phyloP scores from a whole-genome alignment of 495 filamentous ascomycete species.

The Copromyces sp. region DNA sequence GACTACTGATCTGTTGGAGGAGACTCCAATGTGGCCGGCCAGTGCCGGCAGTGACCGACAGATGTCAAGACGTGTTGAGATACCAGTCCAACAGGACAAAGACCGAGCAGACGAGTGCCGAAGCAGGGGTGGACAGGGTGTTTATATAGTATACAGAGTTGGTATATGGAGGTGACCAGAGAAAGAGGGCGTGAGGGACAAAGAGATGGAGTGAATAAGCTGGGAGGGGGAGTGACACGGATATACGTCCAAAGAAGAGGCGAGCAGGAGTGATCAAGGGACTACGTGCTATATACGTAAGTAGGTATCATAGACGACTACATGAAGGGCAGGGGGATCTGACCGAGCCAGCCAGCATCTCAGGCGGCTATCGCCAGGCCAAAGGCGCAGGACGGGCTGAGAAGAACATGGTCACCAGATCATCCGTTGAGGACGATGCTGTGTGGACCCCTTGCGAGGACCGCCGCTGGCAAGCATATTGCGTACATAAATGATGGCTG shows the following conservation, averaged over 20 bases:
- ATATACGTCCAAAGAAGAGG: not conserved
- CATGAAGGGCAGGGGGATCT: not conserved
- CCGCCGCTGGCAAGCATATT: not conserved
- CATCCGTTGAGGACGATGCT: conserved; percentile 20
- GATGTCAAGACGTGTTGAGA: not conserved
- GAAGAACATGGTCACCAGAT: conserved; percentile 25
- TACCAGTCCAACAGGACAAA: not conserved
- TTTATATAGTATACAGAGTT: conserved; percentile 1
- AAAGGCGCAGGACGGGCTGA: conserved; percentile 23
- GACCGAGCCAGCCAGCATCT: not conserved
- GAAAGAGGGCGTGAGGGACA: not conserved
- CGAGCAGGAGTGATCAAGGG: not conserved
- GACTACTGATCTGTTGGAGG: not conserved
- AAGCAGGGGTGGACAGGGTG: conserved; percentile 3
- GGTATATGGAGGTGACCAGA: not conserved
- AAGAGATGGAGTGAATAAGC: conserved; percentile 7
- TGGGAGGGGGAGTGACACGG: not conserved
- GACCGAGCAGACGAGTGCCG: conserved; percentile 1
- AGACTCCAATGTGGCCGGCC: not conserved
- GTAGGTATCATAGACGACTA: not conserved
- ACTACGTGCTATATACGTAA: not conserved
- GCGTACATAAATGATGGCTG: not conserved
- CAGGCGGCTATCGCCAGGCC: conserved; percentile 1
- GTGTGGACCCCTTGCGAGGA: conserved; percentile 20
- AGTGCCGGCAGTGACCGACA: not conserved